Evolutionary conservation across 73 alveolate species (phyloP).

Genomic region (Paramecium sonneborni): DNA sequence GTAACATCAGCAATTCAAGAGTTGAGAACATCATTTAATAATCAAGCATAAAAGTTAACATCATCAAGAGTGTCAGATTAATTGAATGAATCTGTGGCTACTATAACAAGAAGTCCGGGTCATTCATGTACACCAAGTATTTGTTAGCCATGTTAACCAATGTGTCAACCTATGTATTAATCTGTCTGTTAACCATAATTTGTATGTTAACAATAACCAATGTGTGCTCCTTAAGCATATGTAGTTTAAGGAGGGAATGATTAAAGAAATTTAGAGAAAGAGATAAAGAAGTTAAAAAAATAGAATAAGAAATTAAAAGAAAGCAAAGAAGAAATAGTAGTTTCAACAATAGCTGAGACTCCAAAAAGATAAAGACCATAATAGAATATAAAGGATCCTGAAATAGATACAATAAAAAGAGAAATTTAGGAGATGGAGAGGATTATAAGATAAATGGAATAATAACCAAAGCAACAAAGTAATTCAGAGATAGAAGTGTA

Average conservation of each 20-base stretch:
- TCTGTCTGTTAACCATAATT: slow-evolving; percentile 3
- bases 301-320: not conserved
- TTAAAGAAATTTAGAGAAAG: not conserved
- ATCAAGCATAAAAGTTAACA: not conserved
- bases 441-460: not conserved
- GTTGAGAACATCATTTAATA: slow-evolving; percentile 34
- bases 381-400: not conserved
- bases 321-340: not conserved
- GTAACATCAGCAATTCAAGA: slow-evolving; percentile 40
- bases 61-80: slow-evolving; percentile 38
- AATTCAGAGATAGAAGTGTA: not conserved
- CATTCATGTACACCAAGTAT: not conserved
- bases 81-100: slow-evolving; percentile 40
- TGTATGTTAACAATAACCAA: not conserved
- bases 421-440: slow-evolving; percentile 48
- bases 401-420: slow-evolving; percentile 44
- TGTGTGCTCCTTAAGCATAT: slow-evolving; percentile 25
- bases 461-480: not conserved
- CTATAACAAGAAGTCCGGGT: slow-evolving; percentile 6
- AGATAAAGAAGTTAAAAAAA: slow-evolving; percentile 40
- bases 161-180: not conserved
- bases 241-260: slow-evolving; percentile 21
- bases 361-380: slow-evolving; percentile 18
- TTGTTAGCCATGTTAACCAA: not conserved
- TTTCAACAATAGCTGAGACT: slow-evolving; percentile 28